Evolutionary conservation across 1,139 yeast genomes (phyloP).

Genomic region (Suhomyces maxii): DNA sequence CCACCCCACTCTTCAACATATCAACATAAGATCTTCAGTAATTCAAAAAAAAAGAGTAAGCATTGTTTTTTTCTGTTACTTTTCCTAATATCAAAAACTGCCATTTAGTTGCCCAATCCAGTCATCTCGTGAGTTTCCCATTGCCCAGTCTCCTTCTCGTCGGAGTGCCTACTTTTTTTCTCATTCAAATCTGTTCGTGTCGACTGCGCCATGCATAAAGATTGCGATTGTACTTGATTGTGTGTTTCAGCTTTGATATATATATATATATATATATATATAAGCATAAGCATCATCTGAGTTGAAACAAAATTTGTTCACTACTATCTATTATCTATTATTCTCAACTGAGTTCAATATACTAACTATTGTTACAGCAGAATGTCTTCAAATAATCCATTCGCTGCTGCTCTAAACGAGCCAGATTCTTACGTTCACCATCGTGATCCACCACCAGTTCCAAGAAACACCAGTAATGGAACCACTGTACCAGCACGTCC

Average conservation of each 20-base stretch:
- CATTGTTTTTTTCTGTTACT: too few species aligned
- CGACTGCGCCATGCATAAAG: not conserved
- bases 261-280: too few species aligned
- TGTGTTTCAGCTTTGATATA: not conserved
- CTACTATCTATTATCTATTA: too few species aligned
- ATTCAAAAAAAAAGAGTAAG: not conserved
- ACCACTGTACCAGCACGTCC: conserved; percentile 34
- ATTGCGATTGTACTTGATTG: not conserved
- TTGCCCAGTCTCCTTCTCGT: too few species aligned
- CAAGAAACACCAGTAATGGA: conserved; percentile 15
- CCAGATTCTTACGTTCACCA: conserved; percentile 37
- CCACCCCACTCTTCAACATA: not conserved
- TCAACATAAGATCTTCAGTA: not conserved
- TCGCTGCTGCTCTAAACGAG: conserved; percentile 47
- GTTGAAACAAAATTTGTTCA: too few species aligned
- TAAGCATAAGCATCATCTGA: too few species aligned
- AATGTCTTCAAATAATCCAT: conserved; percentile 59
- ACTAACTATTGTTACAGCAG: conserved; percentile 32
- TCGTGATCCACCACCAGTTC: conserved; percentile 37
- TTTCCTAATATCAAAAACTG: too few species aligned
- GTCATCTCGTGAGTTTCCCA: too few species aligned
- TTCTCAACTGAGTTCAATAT: conserved; percentile 4
- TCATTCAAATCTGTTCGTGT: not conserved
- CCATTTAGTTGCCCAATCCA: too few species aligned
- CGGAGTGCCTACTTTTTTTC: too few species aligned